These are phyloP conservation scores for Fusarium denticulatum DNA, from an alignment of 2,329 filamentous ascomycete species.

Conservation along the genomic window DNA sequence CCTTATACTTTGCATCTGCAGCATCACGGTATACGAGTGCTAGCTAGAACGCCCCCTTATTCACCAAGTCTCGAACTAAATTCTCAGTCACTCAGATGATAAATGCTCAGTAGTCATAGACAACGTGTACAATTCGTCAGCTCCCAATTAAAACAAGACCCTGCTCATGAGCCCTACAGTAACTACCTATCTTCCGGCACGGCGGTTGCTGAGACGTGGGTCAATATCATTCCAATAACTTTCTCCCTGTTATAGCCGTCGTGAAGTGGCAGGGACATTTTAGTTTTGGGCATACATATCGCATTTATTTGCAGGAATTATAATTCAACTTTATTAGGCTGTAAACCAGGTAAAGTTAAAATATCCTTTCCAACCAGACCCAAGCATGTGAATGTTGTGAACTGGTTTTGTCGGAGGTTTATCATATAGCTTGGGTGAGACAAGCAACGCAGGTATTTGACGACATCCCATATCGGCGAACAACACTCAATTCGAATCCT, in stretches of 20 bases:
- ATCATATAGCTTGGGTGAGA: background rate
- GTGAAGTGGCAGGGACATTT: background rate
- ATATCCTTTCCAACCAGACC: background rate
- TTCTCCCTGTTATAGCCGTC: conserved; percentile 12
- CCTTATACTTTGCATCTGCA: background rate
- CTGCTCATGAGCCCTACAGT: conserved; percentile 5
- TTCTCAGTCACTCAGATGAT: background rate
- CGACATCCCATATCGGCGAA: background rate
- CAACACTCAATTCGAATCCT: conserved; percentile 1
- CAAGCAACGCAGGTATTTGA: background rate
- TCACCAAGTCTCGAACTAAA: conserved; percentile 10
- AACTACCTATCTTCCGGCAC: background rate
- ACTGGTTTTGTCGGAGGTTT: background rate
- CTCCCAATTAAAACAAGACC: conserved; percentile 3
- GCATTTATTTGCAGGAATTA: background rate
- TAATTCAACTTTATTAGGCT: background rate
- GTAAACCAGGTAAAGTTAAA: background rate
- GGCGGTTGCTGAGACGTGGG: conserved; percentile 23
- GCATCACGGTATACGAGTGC: background rate
- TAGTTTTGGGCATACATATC: background rate
- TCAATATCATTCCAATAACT: conserved; percentile 31
- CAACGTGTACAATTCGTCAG: conserved; percentile 20
- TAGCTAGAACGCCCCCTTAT: conserved; percentile 20
- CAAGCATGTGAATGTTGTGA: background rate
- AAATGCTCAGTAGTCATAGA: background rate